Evolutionary conservation across 140 eudicot species (phyloP).

Genomic region (Flaveria floridana): DNA sequence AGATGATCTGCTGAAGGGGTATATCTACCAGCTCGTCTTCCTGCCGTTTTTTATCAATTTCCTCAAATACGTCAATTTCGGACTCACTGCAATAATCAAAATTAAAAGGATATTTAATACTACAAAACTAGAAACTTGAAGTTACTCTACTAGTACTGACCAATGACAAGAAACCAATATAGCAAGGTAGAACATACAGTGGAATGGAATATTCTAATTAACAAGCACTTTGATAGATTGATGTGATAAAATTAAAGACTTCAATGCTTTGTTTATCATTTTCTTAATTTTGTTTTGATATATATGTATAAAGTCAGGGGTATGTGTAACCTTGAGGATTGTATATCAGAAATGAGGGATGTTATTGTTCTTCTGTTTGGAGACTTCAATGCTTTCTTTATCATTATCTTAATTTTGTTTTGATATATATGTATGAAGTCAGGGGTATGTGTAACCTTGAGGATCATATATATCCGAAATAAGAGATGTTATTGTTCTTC

Average conservation of each 20-base stretch:
- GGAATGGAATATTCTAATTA: background rate
- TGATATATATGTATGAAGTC: background rate
- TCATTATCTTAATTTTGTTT: background rate
- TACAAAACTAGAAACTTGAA: background rate
- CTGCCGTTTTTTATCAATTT: constrained; percentile 72
- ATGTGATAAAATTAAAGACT: background rate
- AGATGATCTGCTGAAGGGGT: background rate
- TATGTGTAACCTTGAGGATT: too few species aligned
- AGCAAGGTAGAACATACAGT: constrained; percentile 7
- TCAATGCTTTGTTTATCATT: background rate
- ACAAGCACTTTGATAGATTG: background rate
- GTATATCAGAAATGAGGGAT: too few species aligned
- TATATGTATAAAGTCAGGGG: too few species aligned
- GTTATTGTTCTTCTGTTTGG: too few species aligned
- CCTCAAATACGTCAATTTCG: constrained; percentile 89
- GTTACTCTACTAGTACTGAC: constrained; percentile 3
- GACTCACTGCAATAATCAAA: constrained; percentile 56
- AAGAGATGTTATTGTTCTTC: too few species aligned
- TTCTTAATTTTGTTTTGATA: too few species aligned
- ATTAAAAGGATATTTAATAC: constrained; percentile 20
- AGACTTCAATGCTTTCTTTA: background rate
- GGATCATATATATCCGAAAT: too few species aligned
- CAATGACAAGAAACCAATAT: constrained; percentile 12
- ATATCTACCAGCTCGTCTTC: constrained; percentile 82
- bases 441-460: too few species aligned